Percentiles rank a stretch among this genome's conserved stretches.
These are phyloP conservation scores for Eutrema heterophyllum DNA, from an alignment of 345 rosid genomes.

Conservation along the genomic window DNA sequence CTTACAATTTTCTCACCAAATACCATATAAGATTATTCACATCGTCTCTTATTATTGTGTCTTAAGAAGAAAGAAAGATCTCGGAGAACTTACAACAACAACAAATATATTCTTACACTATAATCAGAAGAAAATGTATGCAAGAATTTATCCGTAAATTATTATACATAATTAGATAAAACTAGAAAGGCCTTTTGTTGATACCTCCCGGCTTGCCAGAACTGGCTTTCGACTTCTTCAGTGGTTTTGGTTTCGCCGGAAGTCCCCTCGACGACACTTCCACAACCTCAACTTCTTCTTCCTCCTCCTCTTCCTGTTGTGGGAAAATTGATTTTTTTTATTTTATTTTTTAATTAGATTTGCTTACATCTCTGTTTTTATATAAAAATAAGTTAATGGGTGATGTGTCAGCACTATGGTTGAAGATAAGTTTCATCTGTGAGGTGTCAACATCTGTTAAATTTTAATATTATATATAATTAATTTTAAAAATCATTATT, in stretches of 20 bases:
- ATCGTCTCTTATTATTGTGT: not conserved
- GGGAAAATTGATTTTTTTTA: not conserved
- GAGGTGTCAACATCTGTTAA: not conserved
- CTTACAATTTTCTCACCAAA: not conserved
- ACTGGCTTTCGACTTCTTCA: constrained; percentile 20
- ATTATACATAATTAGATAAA: not conserved
- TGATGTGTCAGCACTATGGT: not conserved
- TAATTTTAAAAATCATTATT: not conserved
- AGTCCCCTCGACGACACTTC: constrained; percentile 26
- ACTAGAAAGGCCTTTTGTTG: not conserved
- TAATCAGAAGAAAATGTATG: not conserved
- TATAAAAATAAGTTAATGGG: not conserved
- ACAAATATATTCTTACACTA: not conserved
- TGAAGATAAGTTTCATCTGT: not conserved
- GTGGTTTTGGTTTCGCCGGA: not conserved
- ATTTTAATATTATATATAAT: not conserved
- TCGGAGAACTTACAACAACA: not conserved
- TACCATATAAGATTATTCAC: not conserved
- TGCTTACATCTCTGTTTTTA: not conserved
- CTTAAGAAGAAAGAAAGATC: not conserved
- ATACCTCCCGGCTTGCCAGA: constrained; percentile 17
- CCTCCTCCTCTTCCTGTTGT: not conserved
- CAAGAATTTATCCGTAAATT: not conserved
- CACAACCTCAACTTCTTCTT: constrained; percentile 8
- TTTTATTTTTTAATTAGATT: not conserved